These are phyloP conservation scores for Cardamine resedifolia DNA, from an alignment of 345 rosid genomes.

Conservation along the genomic window DNA sequence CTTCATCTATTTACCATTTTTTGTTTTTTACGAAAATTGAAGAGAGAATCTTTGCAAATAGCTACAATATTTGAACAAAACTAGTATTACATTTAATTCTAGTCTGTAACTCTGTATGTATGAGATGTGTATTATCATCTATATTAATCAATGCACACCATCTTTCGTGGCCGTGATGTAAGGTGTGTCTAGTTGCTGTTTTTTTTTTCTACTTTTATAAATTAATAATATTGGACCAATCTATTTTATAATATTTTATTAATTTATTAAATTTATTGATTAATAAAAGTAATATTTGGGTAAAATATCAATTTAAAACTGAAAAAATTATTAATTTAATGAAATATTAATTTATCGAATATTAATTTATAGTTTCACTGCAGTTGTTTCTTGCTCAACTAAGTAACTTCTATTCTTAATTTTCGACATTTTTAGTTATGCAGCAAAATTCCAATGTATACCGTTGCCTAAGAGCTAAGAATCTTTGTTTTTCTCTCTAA, in stretches of 20 bases:
- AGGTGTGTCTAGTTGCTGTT: too few relatives aligned
- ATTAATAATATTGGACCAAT: too few relatives aligned
- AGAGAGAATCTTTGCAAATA: not conserved
- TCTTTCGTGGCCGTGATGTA: not conserved
- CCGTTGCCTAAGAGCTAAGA: not conserved
- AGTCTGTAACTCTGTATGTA: not conserved
- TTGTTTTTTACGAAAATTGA: not conserved
- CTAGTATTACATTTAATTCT: too few relatives aligned
- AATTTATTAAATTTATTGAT: too few relatives aligned
- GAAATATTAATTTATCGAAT: too few relatives aligned
- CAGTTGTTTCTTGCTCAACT: not conserved
- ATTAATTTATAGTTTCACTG: too few relatives aligned
- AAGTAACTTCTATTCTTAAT: not conserved
- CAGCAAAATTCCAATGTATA: not conserved
- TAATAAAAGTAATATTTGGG: too few relatives aligned
- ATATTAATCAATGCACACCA: slow-evolving; percentile 15
- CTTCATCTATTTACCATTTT: not conserved
- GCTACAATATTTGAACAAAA: not conserved
- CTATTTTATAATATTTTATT: too few relatives aligned
- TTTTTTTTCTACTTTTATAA: too few relatives aligned
- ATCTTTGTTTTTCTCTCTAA: slow-evolving; percentile 10
- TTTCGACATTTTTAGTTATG: not conserved
- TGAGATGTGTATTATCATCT: not conserved
- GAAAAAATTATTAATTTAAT: too few relatives aligned
- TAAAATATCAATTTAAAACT: too few relatives aligned